Evolutionary conservation across 164 flowering plant genomes (phyloP).

Genomic region (Chloranthus sessilifolius): DNA sequence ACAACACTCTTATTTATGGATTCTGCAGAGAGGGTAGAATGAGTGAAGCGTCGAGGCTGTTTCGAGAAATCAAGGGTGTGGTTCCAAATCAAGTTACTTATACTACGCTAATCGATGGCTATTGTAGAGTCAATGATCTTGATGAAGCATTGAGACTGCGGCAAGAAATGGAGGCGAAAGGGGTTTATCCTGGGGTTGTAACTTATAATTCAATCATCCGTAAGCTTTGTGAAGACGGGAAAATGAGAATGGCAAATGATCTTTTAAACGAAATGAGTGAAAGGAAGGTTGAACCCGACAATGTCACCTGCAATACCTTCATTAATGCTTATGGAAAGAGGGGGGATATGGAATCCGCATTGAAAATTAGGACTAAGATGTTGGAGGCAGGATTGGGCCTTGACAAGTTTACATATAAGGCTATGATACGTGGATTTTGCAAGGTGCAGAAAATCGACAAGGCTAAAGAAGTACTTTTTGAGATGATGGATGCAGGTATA

Average conservation of each 20-base stretch:
- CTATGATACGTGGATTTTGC: slow-evolving; percentile 89
- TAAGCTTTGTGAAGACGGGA: slow-evolving; percentile 74
- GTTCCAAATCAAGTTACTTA: slow-evolving; percentile 73
- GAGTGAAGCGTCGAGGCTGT: slow-evolving; percentile 74
- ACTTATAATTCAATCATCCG: slow-evolving; percentile 78
- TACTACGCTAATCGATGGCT: slow-evolving; percentile 88
- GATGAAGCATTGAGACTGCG: slow-evolving; percentile 61
- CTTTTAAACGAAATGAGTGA: slow-evolving; percentile 77
- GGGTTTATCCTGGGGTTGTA: slow-evolving; percentile 56
- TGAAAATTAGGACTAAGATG: slow-evolving; percentile 68
- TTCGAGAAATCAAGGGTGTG: slow-evolving; percentile 64
- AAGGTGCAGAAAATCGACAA: slow-evolving; percentile 43
- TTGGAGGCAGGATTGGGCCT: slow-evolving; percentile 57
- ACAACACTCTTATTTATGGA: slow-evolving; percentile 72
- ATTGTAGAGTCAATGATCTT: slow-evolving; percentile 62
- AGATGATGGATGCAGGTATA: slow-evolving; percentile 56
- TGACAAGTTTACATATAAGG: slow-evolving; percentile 68
- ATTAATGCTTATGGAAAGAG: slow-evolving; percentile 89
- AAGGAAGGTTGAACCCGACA: slow-evolving; percentile 71
- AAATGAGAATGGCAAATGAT: slow-evolving; percentile 62
- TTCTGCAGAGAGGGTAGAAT: slow-evolving; percentile 80
- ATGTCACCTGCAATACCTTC: slow-evolving; percentile 84
- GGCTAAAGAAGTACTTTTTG: slow-evolving; percentile 65
- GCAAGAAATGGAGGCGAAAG: slow-evolving; percentile 61
- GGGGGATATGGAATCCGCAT: slow-evolving; percentile 74